Conservation (phyloP, 1,139 yeast species). For the Saccharomyces hybrid region DNA sequence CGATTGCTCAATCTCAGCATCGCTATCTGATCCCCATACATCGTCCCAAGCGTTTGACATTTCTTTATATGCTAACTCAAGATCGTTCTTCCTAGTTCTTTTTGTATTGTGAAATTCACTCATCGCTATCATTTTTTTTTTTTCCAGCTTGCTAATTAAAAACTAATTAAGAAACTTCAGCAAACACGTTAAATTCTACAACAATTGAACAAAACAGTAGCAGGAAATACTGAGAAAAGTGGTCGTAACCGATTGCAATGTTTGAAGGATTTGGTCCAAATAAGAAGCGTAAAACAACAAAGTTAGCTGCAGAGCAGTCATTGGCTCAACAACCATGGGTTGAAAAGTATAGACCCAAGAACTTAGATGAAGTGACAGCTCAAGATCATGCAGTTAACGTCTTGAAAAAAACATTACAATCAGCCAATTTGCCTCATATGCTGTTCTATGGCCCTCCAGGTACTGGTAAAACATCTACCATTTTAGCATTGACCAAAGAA, state of each 20-base stretch:
- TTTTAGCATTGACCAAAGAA: conserved; percentile 78
- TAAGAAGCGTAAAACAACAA: conserved; percentile 21
- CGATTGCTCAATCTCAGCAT: conserved; percentile 8
- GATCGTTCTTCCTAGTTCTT: background rate
- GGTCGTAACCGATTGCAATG: conserved; percentile 6
- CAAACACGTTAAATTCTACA: background rate
- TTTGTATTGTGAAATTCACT: background rate
- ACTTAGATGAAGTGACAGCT: conserved; percentile 77
- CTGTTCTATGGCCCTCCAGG: conserved; percentile 97
- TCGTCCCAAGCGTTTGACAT: conserved; percentile 16
- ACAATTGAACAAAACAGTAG: background rate
- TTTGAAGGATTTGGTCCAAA: conserved; percentile 19
- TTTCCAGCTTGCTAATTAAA: background rate
- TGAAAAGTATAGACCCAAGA: conserved; percentile 50
- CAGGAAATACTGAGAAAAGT: background rate
- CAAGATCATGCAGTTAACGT: conserved; percentile 87
- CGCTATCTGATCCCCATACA: conserved; percentile 28
- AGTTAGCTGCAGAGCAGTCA: conserved; percentile 18
- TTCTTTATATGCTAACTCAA: background rate
- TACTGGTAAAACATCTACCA: conserved; percentile 92
- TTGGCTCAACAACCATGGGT: conserved; percentile 29
- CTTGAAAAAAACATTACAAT: conserved; percentile 65
- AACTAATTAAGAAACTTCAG: background rate
- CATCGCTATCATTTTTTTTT: background rate
- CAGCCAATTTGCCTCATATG: conserved; percentile 91